Evolutionary conservation across 2,329 filamentous ascomycete species (phyloP), one percentile per base, ranked within the genome.

Genomic region (Chaetomiaceae sp.): DNA sequence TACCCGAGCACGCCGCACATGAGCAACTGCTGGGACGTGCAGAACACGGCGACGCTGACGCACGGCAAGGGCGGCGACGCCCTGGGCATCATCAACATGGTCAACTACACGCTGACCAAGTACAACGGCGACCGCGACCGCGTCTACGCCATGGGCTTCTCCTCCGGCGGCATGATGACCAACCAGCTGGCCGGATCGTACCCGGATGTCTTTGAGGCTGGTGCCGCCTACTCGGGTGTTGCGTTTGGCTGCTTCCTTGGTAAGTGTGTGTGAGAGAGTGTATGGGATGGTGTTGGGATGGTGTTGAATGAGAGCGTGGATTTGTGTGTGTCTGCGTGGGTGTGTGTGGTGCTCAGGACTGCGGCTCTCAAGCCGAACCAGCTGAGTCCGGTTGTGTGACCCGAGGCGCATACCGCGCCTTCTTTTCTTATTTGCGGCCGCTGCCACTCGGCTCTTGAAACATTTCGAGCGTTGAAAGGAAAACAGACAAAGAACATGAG

Each of bases 1-100:
- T 77, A 73, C 59, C 73, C 73, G 1, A 62, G 61, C 48, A 70
- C 67, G 5, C 69, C 73, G 0, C 65, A 71, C 49, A 53, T 52
- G 14, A 55, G 45, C 58, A 60, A 60, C 53, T 79, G 76, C 61
- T 79, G 75, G 74, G 76, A 79, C 50, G 74, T 78, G 9, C 66
- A 69, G 11, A 72, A 67, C 34, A 54, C 64, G 3, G 58, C 55
- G 20, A 67, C 69, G 2, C 63, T 78, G 1, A 71, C 68, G 3
- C 74, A 76, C 52, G 65, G 72, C 48, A 67, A 65, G 11, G 74
- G 74, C 20, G 72, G 73, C 15, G 73, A 78, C 58, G 69, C 66
- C 12, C 65, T 69, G 20, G 66, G 67, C 1, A 74, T 78, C 51
- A 66, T 70, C 30, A 73, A 68, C 55, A 76, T 77, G 74, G 72